Conservation (phyloP, 225 moss, liverwort and hornwort species). For the Polytrichum commune region DNA sequence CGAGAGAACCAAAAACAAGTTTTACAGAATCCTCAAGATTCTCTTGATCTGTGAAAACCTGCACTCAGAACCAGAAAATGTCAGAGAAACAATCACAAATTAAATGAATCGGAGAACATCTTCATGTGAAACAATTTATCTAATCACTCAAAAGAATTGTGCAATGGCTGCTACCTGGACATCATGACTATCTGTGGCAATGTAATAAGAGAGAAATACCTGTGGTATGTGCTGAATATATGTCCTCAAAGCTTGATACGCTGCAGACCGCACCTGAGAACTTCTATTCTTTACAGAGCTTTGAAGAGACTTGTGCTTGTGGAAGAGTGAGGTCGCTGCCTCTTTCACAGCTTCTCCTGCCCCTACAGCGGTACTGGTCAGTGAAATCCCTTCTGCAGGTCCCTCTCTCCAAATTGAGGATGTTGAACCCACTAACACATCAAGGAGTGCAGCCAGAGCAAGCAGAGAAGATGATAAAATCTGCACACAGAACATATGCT, state of each 20-base stretch:
- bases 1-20: conserved; percentile 70
- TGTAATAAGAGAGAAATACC: conserved; percentile 25
- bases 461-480: conserved; percentile 90
- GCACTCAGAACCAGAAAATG: conserved; percentile 9
- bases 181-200: too few relatives aligned
- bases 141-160: too few relatives aligned
- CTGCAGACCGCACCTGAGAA: conserved; percentile 81
- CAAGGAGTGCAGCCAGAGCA: conserved; percentile 92
- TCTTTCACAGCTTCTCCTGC: conserved; percentile 51
- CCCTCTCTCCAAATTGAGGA: conserved; percentile 55
- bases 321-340: conserved; percentile 60
- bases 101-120: background rate
- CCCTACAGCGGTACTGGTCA: conserved; percentile 32
- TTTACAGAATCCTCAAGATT: conserved; percentile 66
- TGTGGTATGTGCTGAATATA: conserved; percentile 81
- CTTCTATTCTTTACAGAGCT: conserved; percentile 68
- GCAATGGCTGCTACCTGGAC: too few relatives aligned
- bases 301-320: conserved; percentile 63
- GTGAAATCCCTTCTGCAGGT: conserved; percentile 37
- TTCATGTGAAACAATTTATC: too few relatives aligned
- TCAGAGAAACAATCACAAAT: background rate
- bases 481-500: conserved; percentile 47
- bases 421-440: conserved; percentile 72
- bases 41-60: conserved; percentile 62
- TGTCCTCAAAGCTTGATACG: conserved; percentile 79